Conservation (phyloP, 345 rosid species). For the Eucalyptus lansdowneana region DNA sequence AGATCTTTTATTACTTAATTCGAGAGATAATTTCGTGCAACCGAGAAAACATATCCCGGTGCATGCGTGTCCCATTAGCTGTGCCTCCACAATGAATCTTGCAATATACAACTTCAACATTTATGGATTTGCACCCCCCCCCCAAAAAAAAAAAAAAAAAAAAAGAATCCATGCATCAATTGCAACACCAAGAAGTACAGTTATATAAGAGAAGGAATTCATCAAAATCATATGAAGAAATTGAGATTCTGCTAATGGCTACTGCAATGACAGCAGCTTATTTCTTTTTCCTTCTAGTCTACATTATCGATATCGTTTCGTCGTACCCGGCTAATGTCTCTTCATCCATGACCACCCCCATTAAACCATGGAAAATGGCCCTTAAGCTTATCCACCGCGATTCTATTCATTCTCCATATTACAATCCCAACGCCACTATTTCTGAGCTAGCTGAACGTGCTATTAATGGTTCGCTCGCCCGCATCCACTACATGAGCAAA, state of each 20-base stretch:
- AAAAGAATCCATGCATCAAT: neutral
- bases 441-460: neutral
- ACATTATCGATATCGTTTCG: neutral
- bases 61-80: neutral
- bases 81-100: neutral
- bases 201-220: neutral
- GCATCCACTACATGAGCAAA: neutral
- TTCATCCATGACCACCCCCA: neutral
- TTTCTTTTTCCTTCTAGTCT: neutral
- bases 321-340: neutral
- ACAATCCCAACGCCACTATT: neutral
- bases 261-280: neutral
- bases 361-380: neutral
- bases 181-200: neutral
- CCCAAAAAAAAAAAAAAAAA: no score
- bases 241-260: neutral
- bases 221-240: neutral
- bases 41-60: neutral
- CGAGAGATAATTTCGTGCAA: neutral
- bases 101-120: no score
- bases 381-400: neutral
- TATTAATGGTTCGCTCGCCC: neutral
- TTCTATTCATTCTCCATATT: neutral
- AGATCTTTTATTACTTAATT: neutral
- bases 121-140: no score